These are phyloP conservation scores for Zygnema circumcarinatum DNA, from an alignment of 139 green algal species.

Conservation along the genomic window DNA sequence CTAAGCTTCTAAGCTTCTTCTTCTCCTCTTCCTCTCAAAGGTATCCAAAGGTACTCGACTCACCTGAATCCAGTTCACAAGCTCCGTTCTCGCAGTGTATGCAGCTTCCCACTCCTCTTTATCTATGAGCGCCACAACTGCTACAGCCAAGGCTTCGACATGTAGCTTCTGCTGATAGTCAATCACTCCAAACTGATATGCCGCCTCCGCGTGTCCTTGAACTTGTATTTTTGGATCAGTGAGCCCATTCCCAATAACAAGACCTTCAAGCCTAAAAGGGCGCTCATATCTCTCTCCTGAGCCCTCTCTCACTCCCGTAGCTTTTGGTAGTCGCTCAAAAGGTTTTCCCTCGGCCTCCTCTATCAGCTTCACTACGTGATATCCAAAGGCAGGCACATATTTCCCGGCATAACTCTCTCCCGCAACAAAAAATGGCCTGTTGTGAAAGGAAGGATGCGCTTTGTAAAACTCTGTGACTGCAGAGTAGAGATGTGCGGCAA, in stretches of 20 bases:
- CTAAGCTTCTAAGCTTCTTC: too few relatives aligned
- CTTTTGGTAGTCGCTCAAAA: neutral
- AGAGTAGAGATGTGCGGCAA: slow-evolving; percentile 15
- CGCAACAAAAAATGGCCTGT: slow-evolving; percentile 83
- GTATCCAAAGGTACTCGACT: too few relatives aligned
- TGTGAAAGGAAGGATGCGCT: slow-evolving; percentile 73
- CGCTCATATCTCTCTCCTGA: neutral
- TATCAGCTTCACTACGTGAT: neutral
- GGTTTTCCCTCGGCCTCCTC: slow-evolving; percentile 62
- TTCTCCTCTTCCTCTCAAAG: too few relatives aligned
- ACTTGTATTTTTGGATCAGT: slow-evolving; percentile 71
- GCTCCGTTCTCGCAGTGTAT: slow-evolving; percentile 47
- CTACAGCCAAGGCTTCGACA: slow-evolving; percentile 51
- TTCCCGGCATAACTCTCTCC: slow-evolving; percentile 81
- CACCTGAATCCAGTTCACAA: slow-evolving; percentile 57
- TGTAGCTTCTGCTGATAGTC: slow-evolving; percentile 55
- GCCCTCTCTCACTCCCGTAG: neutral
- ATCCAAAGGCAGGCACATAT: slow-evolving; percentile 42
- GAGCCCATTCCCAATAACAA: slow-evolving; percentile 67
- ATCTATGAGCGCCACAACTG: slow-evolving; percentile 56
- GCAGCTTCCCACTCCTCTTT: slow-evolving; percentile 65
- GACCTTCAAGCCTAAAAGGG: slow-evolving; percentile 48
- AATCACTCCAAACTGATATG: slow-evolving; percentile 68
- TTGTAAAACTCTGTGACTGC: slow-evolving; percentile 49
- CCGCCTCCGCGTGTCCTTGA: slow-evolving; percentile 62